Percentiles rank a stretch among this genome's conserved stretches.
phyloP scores from a whole-genome alignment of 495 filamentous ascomycete species.

The Xylaria grammica region DNA sequence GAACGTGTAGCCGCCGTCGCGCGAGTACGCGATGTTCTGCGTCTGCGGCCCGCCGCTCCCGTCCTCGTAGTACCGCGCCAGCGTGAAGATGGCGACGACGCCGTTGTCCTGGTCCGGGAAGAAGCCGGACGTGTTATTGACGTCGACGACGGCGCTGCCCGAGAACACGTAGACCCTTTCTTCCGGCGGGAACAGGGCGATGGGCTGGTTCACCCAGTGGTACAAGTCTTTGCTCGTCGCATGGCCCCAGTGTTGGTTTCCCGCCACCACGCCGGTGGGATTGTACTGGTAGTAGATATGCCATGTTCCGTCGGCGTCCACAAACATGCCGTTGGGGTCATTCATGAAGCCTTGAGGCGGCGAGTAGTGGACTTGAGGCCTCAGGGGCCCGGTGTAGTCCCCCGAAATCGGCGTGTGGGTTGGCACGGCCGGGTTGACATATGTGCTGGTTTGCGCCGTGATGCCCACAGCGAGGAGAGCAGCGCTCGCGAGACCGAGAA shows the following conservation, averaged over 20 bases:
- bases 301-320: constrained; percentile 52
- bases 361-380: constrained; percentile 61
- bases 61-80: constrained; percentile 44
- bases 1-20: constrained; percentile 60
- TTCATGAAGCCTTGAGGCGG: constrained; percentile 62
- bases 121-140: constrained; percentile 63
- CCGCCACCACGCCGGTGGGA: constrained; percentile 51
- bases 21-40: constrained; percentile 62
- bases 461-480: background rate
- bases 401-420: constrained; percentile 43
- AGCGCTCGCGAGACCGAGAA: background rate
- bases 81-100: constrained; percentile 62
- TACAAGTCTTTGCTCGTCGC: constrained; percentile 57
- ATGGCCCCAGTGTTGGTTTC: constrained; percentile 62
- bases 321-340: constrained; percentile 63
- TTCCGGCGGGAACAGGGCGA: constrained; percentile 55
- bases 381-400: constrained; percentile 44
- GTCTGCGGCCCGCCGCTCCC: constrained; percentile 40
- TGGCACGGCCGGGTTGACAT: constrained; percentile 42
- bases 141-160: constrained; percentile 58
- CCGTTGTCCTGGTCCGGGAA: constrained; percentile 55
- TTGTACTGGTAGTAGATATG: constrained; percentile 64
- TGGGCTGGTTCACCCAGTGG: constrained; percentile 58
- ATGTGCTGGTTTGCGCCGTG: constrained; percentile 17
- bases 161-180: constrained; percentile 58